These are phyloP conservation scores for Chlorophyllum brunneum DNA, from an alignment of 768 basidiomycete genomes.

Conservation along the genomic window DNA sequence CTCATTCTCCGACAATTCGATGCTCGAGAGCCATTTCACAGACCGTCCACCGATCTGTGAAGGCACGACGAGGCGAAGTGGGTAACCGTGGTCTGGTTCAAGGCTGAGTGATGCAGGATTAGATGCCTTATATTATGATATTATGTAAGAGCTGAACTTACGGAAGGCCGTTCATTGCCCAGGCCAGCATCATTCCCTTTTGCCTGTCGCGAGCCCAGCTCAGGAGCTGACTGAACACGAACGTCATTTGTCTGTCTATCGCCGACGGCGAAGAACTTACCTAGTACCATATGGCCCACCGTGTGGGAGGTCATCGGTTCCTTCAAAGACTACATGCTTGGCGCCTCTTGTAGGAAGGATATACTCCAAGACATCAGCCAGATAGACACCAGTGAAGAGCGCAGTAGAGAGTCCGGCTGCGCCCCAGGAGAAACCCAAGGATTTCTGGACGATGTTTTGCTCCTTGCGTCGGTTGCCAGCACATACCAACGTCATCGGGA, in stretches of 20 bases:
- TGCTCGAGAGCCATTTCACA: no score
- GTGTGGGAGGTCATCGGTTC: slow-evolving; percentile 50
- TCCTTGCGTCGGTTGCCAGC: no score
- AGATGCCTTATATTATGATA: not conserved
- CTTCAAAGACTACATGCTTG: no score
- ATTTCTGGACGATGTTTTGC: slow-evolving; percentile 57
- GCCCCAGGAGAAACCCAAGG: slow-evolving; percentile 56
- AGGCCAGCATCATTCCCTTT: slow-evolving; percentile 47
- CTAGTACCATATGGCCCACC: slow-evolving; percentile 60
- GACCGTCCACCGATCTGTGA: slow-evolving; percentile 60
- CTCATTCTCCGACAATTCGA: no score
- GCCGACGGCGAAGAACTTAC: slow-evolving; percentile 7
- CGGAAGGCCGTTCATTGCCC: no score
- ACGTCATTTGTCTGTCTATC: slow-evolving; percentile 14
- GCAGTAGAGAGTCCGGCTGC: slow-evolving; percentile 49
- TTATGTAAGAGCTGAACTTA: slow-evolving; percentile 15
- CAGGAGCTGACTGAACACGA: slow-evolving; percentile 30
- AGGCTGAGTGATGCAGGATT: no score
- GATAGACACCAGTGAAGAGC: slow-evolving; percentile 56
- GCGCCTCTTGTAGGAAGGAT: slow-evolving; percentile 35
- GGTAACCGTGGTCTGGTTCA: slow-evolving; percentile 63
- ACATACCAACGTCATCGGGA: slow-evolving; percentile 66
- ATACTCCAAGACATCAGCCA: slow-evolving; percentile 49
- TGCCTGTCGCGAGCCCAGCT: slow-evolving; percentile 41
- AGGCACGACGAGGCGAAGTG: slow-evolving; percentile 59